Percentiles rank a stretch among this genome's conserved stretches.
These are phyloP conservation scores for Cynanchum wilfordii DNA, from an alignment of 257 asterid genomes.

Conservation along the genomic window DNA sequence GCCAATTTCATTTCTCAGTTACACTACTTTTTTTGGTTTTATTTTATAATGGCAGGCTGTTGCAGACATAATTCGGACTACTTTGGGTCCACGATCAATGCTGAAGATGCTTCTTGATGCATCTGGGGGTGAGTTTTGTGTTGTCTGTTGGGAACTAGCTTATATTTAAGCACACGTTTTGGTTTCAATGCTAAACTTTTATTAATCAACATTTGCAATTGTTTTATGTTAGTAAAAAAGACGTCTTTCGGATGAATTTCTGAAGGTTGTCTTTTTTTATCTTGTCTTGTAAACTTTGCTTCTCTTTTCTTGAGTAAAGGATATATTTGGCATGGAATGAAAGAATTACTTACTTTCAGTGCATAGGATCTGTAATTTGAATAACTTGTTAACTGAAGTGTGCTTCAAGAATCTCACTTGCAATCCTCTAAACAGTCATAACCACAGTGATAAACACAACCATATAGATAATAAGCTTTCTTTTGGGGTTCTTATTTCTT, in stretches of 20 bases:
- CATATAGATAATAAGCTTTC: not conserved
- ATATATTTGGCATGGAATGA: not conserved
- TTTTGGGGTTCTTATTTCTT: not conserved
- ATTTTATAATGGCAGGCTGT: constrained; percentile 55
- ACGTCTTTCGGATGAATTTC: not conserved
- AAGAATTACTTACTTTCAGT: not conserved
- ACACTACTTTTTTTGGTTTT: constrained; percentile 2
- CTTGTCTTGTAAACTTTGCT: not conserved
- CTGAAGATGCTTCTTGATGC: constrained; percentile 92
- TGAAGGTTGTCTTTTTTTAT: not conserved
- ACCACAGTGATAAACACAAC: not conserved
- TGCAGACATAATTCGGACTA: constrained; percentile 89
- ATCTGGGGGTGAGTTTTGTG: constrained; percentile 49
- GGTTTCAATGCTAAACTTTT: not conserved
- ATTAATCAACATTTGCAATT: not conserved
- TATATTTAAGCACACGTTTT: no score
- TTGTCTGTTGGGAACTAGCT: not conserved
- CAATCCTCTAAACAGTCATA: not conserved
- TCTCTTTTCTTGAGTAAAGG: not conserved
- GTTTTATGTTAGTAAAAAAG: not conserved
- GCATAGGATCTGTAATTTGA: not conserved
- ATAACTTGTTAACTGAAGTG: not conserved
- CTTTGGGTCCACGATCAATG: constrained; percentile 93
- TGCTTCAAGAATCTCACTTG: not conserved
- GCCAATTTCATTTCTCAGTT: not conserved